These are phyloP conservation scores for Hypericum androsaemum DNA, from an alignment of 345 rosid genomes.

Conservation along the genomic window DNA sequence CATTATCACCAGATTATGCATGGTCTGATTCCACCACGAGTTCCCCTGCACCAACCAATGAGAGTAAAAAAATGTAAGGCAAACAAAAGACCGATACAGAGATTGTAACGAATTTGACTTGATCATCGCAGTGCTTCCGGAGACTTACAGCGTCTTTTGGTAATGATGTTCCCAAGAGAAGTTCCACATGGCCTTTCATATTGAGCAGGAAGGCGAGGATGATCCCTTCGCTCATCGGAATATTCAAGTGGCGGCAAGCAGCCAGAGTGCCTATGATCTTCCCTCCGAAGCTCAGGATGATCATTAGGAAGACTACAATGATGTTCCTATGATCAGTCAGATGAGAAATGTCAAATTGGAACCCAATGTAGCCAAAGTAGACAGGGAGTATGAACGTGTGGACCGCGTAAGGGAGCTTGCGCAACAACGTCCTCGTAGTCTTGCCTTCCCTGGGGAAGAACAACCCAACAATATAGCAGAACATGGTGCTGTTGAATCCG, in stretches of 20 bases:
- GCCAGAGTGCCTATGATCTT: constrained; percentile 50
- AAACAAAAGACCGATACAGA: not conserved
- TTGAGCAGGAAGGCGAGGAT: constrained; percentile 47
- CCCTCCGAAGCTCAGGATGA: constrained; percentile 33
- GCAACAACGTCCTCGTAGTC: constrained; percentile 52
- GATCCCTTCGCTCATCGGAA: constrained; percentile 45
- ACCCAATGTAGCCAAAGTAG: constrained; percentile 71
- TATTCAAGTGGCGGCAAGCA: constrained; percentile 39
- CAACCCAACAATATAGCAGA: constrained; percentile 51
- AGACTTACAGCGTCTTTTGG: constrained; percentile 12
- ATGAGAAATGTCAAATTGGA: constrained; percentile 35
- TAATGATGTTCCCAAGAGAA: constrained; percentile 31
- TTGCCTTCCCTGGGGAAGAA: constrained; percentile 79
- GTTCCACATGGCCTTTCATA: constrained; percentile 62
- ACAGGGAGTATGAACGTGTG: constrained; percentile 71
- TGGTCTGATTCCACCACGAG: constrained; percentile 28
- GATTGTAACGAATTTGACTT: no score
- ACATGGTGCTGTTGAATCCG: constrained; percentile 33
- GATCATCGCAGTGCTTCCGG: no score
- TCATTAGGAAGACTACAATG: constrained; percentile 21
- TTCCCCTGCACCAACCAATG: constrained; percentile 11
- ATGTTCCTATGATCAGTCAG: constrained; percentile 7
- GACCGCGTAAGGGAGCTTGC: constrained; percentile 50
- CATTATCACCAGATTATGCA: constrained; percentile 43
- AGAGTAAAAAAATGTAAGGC: not conserved